These are phyloP conservation scores for Ceratobasidium sp. DNA, from an alignment of 1,284 basidiomycete genomes.

Conservation along the genomic window DNA sequence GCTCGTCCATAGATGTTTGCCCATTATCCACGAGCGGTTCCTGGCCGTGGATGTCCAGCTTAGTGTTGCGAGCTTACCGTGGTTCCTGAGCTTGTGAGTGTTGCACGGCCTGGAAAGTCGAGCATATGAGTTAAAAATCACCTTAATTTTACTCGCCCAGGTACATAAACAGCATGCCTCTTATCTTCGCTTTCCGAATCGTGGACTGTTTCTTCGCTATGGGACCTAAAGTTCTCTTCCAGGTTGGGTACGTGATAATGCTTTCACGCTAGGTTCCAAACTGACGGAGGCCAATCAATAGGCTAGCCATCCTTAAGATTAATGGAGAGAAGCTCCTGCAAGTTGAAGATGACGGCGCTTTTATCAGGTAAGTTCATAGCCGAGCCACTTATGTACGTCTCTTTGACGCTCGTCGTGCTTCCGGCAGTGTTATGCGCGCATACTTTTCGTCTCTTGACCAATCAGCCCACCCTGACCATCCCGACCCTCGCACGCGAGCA, in stretches of 20 bases:
- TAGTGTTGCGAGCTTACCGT: constrained; percentile 96
- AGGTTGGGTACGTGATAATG: constrained; percentile 81
- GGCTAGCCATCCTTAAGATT: constrained; percentile 95
- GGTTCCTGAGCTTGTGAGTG: constrained; percentile 95
- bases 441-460: constrained; percentile 97
- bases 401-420: constrained; percentile 6
- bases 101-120: constrained; percentile 7
- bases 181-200: constrained; percentile 98
- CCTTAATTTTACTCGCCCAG: constrained; percentile 58
- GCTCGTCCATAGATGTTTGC: constrained; percentile 90
- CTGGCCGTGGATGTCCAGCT: constrained; percentile 93
- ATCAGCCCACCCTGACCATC: constrained; percentile 92
- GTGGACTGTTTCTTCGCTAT: constrained; percentile 99
- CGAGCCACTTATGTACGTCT: background rate
- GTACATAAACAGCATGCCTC: constrained; percentile 99
- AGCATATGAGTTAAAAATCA: background rate
- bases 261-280: background rate
- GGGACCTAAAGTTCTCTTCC: constrained; percentile 98
- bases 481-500: constrained; percentile 90
- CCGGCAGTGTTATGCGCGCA: constrained; percentile 84
- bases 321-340: constrained; percentile 94
- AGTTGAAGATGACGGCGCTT: constrained; percentile 97
- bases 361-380: constrained; percentile 79
- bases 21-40: constrained; percentile 96
- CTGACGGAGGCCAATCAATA: background rate